A percentile compares a stretch with the other conserved stretches of the same genome.
phyloP scores from a whole-genome alignment of 2,329 filamentous ascomycete species.

The Pestalotiopsis sp. region DNA sequence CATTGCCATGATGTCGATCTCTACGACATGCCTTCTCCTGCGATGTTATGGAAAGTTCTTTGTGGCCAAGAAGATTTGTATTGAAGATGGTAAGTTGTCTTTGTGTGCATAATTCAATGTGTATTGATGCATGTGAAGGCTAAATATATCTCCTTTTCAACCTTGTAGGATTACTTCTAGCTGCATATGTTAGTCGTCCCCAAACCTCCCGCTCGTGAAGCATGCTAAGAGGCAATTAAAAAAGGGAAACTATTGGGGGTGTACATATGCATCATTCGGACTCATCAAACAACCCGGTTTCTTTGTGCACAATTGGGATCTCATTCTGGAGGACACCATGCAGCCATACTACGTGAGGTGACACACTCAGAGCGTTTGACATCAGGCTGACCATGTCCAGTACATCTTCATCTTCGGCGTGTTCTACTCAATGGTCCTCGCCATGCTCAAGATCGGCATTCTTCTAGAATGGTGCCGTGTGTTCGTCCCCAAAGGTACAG shows the following conservation, averaged over 20 bases:
- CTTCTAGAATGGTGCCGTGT: constrained; percentile 41
- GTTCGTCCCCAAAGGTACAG: constrained; percentile 24
- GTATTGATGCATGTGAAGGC: neutral
- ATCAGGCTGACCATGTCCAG: constrained; percentile 11
- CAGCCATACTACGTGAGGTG: neutral
- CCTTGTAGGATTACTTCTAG: neutral
- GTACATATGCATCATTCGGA: neutral
- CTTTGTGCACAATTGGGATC: constrained; percentile 1
- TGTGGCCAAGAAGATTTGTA: neutral
- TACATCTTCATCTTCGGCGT: constrained; percentile 29
- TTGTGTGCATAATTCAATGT: fast-evolving
- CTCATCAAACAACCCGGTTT: neutral
- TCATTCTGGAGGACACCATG: neutral
- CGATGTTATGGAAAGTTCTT: neutral
- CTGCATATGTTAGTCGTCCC: neutral
- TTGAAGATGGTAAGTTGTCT: constrained; percentile 1
- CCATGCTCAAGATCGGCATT: constrained; percentile 41
- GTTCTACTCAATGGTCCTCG: constrained; percentile 36
- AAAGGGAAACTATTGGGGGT: neutral
- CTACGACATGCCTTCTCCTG: constrained; percentile 1
- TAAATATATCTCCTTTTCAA: neutral
- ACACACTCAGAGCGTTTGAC: no score
- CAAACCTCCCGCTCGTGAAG: neutral
- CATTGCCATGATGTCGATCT: neutral
- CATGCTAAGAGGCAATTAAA: neutral